Evolutionary conservation across 768 basidiomycete genomes (phyloP), one percentile per base, ranked within the genome.

Genomic region (Udeniomyces megalosporus): DNA sequence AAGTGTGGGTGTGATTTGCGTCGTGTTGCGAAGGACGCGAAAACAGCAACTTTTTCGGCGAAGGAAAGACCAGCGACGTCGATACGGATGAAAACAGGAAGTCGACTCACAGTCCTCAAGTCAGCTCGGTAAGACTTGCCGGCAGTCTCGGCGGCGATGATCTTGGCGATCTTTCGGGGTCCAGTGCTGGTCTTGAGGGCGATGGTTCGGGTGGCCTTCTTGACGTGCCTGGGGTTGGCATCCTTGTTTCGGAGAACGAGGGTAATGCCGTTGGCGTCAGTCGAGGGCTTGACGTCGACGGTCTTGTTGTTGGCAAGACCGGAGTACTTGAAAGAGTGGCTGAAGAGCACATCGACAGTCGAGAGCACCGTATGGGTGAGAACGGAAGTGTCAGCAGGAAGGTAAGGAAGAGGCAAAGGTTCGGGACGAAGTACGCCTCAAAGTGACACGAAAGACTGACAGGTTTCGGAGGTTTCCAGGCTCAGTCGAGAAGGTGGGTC

Each of bases 301-400:
- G 69, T 68, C 86, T 91, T 90, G 70, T 78, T 66, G 79, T 92
- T 91, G 70, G 85, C 82, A 64, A 92, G 77, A 62, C 89, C 88
- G 64, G 89, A 93, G 79, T 80, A 90, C 73, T 92, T 93, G 80
- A 80, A 79, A n/a, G 89, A 91, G 78, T 91, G 85, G 68, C 88
- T 69, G 78, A 86, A 78, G 74, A 90, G 82, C 11, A 48, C 8
- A 24, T 10, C 11, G 47, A 24, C 14, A 24, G 47, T 15, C 14
- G 47, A 48, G 47, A 14, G 47, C 11, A n/a, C n/a, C n/a, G n/a
- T n/a, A n/a, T n/a, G n/a, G n/a, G n/a, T n/a, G n/a, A n/a, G n/a
- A n/a, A n/a, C n/a, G n/a, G n/a, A n/a, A n/a, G n/a, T n/a, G n/a
- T n/a, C n/a, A n/a, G n/a, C n/a, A n/a, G n/a, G n/a, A n/a, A n/a